Percentiles rank a stretch among this genome's conserved stretches.
Conservation (phyloP, 495 filamentous ascomycete species). For the Jackrogersella multiformis region DNA sequence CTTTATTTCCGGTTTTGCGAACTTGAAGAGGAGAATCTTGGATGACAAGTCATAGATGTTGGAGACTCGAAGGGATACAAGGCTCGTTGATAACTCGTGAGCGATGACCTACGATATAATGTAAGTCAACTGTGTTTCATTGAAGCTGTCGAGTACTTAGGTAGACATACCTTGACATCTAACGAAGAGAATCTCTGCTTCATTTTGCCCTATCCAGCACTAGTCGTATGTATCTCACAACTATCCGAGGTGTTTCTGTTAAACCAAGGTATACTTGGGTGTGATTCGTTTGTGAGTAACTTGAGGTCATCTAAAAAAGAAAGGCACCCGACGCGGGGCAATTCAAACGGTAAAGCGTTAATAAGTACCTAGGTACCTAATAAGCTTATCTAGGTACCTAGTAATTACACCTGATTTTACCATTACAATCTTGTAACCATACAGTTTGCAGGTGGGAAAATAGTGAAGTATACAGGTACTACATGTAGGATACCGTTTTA, state of each 20-base stretch:
- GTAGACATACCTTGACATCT: constrained; percentile 80
- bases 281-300: neutral
- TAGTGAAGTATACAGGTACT: no score
- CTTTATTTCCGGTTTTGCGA: constrained; percentile 83
- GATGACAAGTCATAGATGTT: constrained; percentile 97
- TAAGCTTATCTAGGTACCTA: no score
- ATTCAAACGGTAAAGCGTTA: neutral
- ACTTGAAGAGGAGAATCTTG: constrained; percentile 93
- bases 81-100: constrained; percentile 81
- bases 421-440: no score
- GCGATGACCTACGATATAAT: constrained; percentile 75
- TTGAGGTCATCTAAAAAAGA: no score
- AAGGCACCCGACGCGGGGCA: neutral
- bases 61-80: constrained; percentile 80
- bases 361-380: no score
- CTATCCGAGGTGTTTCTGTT: neutral
- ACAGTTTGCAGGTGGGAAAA: no score
- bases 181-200: constrained; percentile 97
- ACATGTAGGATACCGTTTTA: neutral
- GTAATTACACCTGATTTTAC: no score
- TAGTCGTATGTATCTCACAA: neutral
- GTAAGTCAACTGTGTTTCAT: constrained; percentile 16
- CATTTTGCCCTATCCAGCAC: constrained; percentile 64
- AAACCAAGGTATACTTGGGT: neutral
- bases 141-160: neutral